Evolutionary conservation across 2,329 filamentous ascomycete genomes (phyloP), one percentile per base, ranked within the genome.

Genomic region (Xylariaceae sp.): DNA sequence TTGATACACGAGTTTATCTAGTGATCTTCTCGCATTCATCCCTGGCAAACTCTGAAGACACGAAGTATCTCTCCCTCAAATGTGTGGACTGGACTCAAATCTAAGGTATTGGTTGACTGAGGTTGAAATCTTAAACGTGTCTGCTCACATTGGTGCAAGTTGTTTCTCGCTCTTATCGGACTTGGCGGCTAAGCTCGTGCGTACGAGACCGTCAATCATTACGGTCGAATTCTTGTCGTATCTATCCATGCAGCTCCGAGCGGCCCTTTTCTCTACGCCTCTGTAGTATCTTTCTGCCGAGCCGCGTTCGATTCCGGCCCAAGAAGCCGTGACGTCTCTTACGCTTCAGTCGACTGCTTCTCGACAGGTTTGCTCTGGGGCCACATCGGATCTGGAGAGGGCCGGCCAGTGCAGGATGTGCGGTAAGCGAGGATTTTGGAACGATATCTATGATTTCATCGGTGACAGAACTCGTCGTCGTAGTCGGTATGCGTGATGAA

Each of bases 311-410:
- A 56, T 74, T 65, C 35, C 80, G 70, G 56, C 70, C 73, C 42
- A 84, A 64, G 58, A 82, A 84, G 1, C 81, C 81, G 56, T 78
- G 75, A 56, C 80, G 73, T 19, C 80, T 72, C 72, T 83, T 83
- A 67, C 82, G 77, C 12, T 82, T 65, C 47, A 83, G 68, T 33
- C 80, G 72, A 47, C 75, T 80, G 48, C 74, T 68, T 44, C 72
- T 68, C 48, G 77, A 74, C 77, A 82, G 76, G 31, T 77, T 83
- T 61, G 80, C 74, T 51, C 80, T 75, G 42, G 80, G 80, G 1
- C 78, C 80, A 69, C 75, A 83, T 48, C 80, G 77, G 55, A 82
- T 68, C 68, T 82, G 79, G 52, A 61, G 65, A 36, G 53, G 56
- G 42, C 68, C 72, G 5, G 62, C 66, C n/a, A 82, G 66, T 9